These are phyloP conservation scores for Acanthamoeba sp. DNA, from an alignment of 208 protist genomes.

Conservation along the genomic window DNA sequence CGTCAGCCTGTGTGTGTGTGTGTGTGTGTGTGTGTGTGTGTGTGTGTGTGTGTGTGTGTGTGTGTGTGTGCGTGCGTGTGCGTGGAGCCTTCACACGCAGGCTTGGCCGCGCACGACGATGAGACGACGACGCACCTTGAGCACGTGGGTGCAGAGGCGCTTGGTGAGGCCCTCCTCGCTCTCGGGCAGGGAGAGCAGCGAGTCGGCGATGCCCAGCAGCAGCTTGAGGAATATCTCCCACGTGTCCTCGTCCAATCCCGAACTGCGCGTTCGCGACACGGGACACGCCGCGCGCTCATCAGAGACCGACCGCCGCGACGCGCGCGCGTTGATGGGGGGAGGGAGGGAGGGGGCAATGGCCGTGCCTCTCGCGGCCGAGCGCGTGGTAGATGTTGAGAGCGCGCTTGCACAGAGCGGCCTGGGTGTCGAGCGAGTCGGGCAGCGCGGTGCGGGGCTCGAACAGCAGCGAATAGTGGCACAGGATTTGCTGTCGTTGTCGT, in stretches of 20 bases:
- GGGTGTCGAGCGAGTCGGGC: conserved; percentile 38
- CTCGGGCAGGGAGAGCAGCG: conserved; percentile 43
- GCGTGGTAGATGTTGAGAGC: conserved; percentile 76
- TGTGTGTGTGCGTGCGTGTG: no score
- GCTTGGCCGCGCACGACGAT: neutral
- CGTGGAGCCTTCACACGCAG: no score
- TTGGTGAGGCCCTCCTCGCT: conserved; percentile 73
- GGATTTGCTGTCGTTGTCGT: conserved; percentile 18
- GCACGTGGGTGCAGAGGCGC: conserved; percentile 34
- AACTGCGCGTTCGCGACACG: no score
- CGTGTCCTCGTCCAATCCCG: neutral
- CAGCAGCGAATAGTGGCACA: conserved; percentile 66
- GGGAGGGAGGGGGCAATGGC: neutral
- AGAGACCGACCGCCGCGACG: no score
- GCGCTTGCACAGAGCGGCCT: conserved; percentile 77
- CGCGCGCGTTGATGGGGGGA: neutral
- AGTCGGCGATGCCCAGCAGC: conserved; percentile 77
- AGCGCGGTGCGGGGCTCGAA: conserved; percentile 33
- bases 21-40: no score
- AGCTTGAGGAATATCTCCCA: conserved; percentile 79
- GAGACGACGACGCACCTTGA: conserved; percentile 8
- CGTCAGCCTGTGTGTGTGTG: no score
- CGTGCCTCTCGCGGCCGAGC: conserved; percentile 1
- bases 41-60: no score
- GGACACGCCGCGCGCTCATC: no score